Percentiles rank a stretch among this genome's conserved stretches.
phyloP scores from a whole-genome alignment of 495 filamentous ascomycete genomes.

The Penicillium longicatenatum region DNA sequence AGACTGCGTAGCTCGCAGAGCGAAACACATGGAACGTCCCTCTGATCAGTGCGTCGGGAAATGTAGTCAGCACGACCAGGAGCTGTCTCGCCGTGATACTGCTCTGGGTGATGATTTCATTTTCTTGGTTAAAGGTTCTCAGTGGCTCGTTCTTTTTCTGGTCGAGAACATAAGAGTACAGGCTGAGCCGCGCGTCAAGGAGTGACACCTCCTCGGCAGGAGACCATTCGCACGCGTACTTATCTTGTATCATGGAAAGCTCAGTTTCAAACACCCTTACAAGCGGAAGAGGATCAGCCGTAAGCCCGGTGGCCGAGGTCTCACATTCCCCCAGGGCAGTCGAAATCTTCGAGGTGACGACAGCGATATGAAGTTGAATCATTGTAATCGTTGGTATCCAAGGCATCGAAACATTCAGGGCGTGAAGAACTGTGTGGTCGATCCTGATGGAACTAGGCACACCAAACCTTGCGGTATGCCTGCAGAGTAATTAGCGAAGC shows the following conservation, averaged over 20 bases:
- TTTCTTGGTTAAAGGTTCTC: not conserved
- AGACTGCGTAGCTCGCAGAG: conserved; percentile 8
- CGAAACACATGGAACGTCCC: conserved; percentile 8
- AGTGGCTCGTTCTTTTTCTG: not conserved
- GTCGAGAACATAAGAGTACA: conserved; percentile 8
- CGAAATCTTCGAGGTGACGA: conserved; percentile 8
- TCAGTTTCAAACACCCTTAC: conserved; percentile 8
- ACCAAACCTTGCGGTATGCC: conserved; percentile 8
- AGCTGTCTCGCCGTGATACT: conserved; percentile 8
- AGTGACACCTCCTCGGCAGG: conserved; percentile 9
- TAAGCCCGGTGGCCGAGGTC: conserved; percentile 2
- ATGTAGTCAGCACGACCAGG: conserved; percentile 4
- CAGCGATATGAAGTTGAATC: conserved; percentile 8
- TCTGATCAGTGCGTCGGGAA: conserved; percentile 2
- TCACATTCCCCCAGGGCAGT: conserved; percentile 7
- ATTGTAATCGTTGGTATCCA: conserved; percentile 2
- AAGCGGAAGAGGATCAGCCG: conserved; percentile 1
- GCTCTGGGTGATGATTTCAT: not conserved
- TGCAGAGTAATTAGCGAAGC: not conserved
- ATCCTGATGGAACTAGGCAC: conserved; percentile 5
- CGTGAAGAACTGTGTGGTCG: conserved; percentile 7
- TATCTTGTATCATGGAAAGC: conserved; percentile 7
- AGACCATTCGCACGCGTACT: conserved; percentile 1
- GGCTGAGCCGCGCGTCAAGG: conserved; percentile 6
- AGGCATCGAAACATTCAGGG: conserved; percentile 2